These are phyloP conservation scores for Scytalidium sp. DNA, from an alignment of 2,329 filamentous ascomycete species.

Conservation along the genomic window DNA sequence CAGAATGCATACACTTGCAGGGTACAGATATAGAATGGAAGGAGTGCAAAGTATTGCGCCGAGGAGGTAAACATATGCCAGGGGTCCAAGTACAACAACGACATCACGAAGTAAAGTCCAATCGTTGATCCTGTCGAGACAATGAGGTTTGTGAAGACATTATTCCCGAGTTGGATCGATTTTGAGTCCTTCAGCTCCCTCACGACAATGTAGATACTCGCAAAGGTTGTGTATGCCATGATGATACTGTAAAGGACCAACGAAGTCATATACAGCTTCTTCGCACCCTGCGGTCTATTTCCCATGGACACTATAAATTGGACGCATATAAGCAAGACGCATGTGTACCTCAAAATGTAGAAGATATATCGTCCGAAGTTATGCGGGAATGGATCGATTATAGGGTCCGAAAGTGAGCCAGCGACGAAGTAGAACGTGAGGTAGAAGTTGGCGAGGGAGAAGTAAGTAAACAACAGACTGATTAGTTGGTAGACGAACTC, in stretches of 20 bases:
- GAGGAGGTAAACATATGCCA: constrained; percentile 99
- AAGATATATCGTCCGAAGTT: constrained; percentile 83
- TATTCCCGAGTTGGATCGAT: constrained; percentile 67
- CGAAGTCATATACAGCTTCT: constrained; percentile 81
- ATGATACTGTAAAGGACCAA: constrained; percentile 92
- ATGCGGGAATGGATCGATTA: constrained; percentile 88
- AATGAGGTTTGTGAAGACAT: constrained; percentile 92
- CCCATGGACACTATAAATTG: constrained; percentile 97
- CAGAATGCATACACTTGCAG: constrained; percentile 98
- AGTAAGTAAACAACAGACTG: constrained; percentile 92
- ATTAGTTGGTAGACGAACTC: constrained; percentile 96
- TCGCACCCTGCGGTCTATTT: constrained; percentile 91
- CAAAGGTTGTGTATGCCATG: constrained; percentile 94
- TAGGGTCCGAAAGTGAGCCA: constrained; percentile 76
- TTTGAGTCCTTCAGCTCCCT: constrained; percentile 60
- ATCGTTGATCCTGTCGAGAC: constrained; percentile 85
- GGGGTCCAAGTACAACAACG: constrained; percentile 92
- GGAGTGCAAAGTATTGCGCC: constrained; percentile 85
- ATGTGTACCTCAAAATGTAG: constrained; percentile 78
- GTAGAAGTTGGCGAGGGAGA: constrained; percentile 98
- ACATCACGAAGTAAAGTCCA: constrained; percentile 95
- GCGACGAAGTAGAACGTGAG: constrained; percentile 98
- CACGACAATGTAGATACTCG: constrained; percentile 83
- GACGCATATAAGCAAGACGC: constrained; percentile 82
- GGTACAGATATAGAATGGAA: constrained; percentile 94